A percentile compares a stretch with the other conserved stretches of the same genome.
These are phyloP conservation scores for Allium fistulosum DNA, from an alignment of 106 monocot genomes.

Conservation along the genomic window DNA sequence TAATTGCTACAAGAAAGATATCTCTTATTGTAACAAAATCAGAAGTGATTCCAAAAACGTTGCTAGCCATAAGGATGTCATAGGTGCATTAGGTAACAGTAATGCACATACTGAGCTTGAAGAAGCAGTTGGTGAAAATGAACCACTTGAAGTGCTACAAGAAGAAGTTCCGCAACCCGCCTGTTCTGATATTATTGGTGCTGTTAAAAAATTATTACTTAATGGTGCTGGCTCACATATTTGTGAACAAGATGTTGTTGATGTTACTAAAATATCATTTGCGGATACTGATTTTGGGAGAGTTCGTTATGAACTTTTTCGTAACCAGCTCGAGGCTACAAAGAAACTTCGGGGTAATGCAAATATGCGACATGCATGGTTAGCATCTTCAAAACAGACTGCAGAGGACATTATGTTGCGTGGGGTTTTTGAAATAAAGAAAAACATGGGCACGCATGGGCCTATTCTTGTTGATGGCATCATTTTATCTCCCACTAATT, in stretches of 20 bases:
- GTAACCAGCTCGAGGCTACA: conserved; percentile 49
- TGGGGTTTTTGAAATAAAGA: conserved; percentile 34
- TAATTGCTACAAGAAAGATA: conserved; percentile 21
- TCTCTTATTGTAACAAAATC: not conserved
- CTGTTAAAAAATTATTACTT: conserved; percentile 44
- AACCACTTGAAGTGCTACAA: conserved; percentile 22
- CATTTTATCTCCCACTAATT: conserved; percentile 58
- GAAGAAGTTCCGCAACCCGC: conserved; percentile 6
- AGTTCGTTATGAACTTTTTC: conserved; percentile 46
- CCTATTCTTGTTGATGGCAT: conserved; percentile 33
- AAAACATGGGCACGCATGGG: conserved; percentile 6
- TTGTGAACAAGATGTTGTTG: conserved; percentile 49
- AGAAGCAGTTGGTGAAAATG: conserved; percentile 44
- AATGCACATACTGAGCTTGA: not conserved
- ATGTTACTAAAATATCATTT: conserved; percentile 45
- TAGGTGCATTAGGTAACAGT: not conserved
- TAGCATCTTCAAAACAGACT: conserved; percentile 49
- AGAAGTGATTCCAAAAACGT: not conserved
- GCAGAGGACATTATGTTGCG: conserved; percentile 50
- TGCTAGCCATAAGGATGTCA: not conserved
- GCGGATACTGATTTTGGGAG: conserved; percentile 25
- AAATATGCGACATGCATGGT: conserved; percentile 88
- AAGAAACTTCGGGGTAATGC: conserved; percentile 54
- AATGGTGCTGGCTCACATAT: conserved; percentile 44
- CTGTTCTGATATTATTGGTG: conserved; percentile 23